Evolutionary conservation across 805 yeast species (phyloP), one percentile per base, ranked within the genome.

Genomic region (Yamadazyma insecticola): DNA sequence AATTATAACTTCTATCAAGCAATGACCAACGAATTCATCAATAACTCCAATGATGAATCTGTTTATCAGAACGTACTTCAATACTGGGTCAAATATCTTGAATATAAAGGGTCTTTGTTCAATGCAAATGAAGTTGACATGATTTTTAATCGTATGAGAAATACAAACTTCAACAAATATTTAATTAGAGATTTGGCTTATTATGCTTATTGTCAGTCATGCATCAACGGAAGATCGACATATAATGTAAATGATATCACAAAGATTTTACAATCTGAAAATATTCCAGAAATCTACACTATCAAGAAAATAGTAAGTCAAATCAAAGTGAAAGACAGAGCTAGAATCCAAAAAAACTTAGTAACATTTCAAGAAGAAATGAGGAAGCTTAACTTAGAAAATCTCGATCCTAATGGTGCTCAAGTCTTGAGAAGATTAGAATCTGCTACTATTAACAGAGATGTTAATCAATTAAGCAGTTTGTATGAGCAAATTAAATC

Each of bases 391-490:
- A 32, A 12, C 9, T 16, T 22, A 16, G 19, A 24, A 17, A 20
- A 28, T 15, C 39, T 59, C 37, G 60, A 64, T 40, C 69, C 70
- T 12, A 63, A 63, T 38, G 54, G 60, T 2, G 18, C 36, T 3
- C 24, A 34, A 4, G 53, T 54, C 10, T 44, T 43, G 22, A 41
- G 36, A 13, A 43, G 41, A 26, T 52, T 63, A 23, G 50, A 48
- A 26, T 30, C 30, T 3, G 50, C 53, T 3, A 37, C 50, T 13
- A 31, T 33, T 12, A 36, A 33, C 14, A 45, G 43, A 21, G 51
- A 54, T 37, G 28, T 33, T n/a, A 32, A 23, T 17, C 29, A 30
- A 5, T 41, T 63, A 36, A 39, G 44, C 30, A 32, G 30, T 15
- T 32, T 53, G 13, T 61, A 48, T 32, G 39, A 40, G 2, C 55